Evolutionary conservation across 768 basidiomycete species (phyloP), one percentile per base, ranked within the genome.

Genomic region (Boletus vermiculosoides): DNA sequence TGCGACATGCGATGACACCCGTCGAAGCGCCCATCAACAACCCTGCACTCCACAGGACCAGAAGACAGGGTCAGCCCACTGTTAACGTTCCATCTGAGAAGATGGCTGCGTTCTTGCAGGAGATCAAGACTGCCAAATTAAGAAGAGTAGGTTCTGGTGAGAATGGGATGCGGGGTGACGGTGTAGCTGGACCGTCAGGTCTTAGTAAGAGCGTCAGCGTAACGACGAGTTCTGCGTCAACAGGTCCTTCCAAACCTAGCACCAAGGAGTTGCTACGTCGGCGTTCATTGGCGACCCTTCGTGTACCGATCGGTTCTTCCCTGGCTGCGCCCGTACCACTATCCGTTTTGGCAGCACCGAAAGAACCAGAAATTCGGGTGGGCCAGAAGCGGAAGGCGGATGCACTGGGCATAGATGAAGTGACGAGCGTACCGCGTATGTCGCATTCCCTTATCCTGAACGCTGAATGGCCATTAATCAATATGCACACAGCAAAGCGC

Each of bases 21-120:
- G 73, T 79, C 18, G 88, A 90, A 68, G 83, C 83, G 0, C 85
- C 88, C 1, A 90, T 90, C 52, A 88, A 87, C 62, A 73, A 66
- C 11, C 77, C 71, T 6, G 61, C 71, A 15, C 54, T 54, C 6
- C 59, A 66, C 1, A 77, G 76, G 37, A 54, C 69, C 36, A 73
- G 65, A 52, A 81, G 82, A 51, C 69, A 79, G 15, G 86, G 86
- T 8, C 80, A 82, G 55, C 85, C 90, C 0, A 83, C 87, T 0
- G 76, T 91, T 12, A 87, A 86, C n/a, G 77, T 92, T 11, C 80
- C 88, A 0, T 79, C 86, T 2, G 90, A 92, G 58, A 88, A 92
- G 68, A 90, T 92, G 87, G 87, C 86, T 0, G 88, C 86, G 1
- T 92, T 92, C 64, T 71, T 92, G 59, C 84, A 74, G 7, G 90